A percentile compares a stretch with the other conserved stretches of the same genome.
Conservation (phyloP, 176 grass and related monocot genomes). For the Hyparrhenia diplandra region DNA sequence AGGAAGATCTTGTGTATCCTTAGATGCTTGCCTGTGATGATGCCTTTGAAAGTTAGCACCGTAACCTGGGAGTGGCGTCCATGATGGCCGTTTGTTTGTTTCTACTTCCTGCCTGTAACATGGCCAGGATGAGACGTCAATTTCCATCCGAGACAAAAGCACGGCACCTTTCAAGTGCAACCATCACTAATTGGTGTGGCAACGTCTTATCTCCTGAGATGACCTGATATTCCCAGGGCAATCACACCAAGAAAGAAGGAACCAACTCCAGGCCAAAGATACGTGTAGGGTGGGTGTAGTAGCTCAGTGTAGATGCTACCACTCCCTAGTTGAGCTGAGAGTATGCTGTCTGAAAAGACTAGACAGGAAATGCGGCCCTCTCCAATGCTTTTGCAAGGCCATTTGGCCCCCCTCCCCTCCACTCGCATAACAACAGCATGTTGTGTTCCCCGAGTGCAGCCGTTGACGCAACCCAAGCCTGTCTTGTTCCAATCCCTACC, state of each 20-base stretch:
- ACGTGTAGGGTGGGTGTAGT: not conserved
- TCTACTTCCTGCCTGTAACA: not conserved
- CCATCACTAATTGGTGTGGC: constrained; percentile 33
- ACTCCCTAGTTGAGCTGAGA: not conserved
- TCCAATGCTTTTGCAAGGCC: constrained; percentile 35
- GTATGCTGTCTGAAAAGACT: constrained; percentile 44
- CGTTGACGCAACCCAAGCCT: not conserved
- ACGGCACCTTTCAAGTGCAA: constrained; percentile 17
- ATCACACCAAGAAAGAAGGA: constrained; percentile 17
- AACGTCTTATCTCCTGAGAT: constrained; percentile 35
- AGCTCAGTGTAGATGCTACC: constrained; percentile 9
- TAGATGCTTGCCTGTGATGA: not conserved
- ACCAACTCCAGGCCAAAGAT: not conserved
- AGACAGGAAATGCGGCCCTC: constrained; percentile 34
- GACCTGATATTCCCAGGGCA: constrained; percentile 36
- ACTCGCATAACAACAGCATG: not conserved
- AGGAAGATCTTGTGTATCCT: not conserved
- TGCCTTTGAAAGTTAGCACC: not conserved
- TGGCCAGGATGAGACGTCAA: constrained; percentile 24
- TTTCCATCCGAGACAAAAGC: constrained; percentile 4
- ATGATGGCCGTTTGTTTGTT: not conserved
- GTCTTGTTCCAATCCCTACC: not conserved
- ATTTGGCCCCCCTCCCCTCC: not conserved
- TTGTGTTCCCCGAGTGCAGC: constrained; percentile 18
- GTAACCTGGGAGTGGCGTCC: not conserved